phyloP scores from a whole-genome alignment of 2,329 filamentous ascomycete genomes.

The Scopulariopsis brevicaulis region DNA sequence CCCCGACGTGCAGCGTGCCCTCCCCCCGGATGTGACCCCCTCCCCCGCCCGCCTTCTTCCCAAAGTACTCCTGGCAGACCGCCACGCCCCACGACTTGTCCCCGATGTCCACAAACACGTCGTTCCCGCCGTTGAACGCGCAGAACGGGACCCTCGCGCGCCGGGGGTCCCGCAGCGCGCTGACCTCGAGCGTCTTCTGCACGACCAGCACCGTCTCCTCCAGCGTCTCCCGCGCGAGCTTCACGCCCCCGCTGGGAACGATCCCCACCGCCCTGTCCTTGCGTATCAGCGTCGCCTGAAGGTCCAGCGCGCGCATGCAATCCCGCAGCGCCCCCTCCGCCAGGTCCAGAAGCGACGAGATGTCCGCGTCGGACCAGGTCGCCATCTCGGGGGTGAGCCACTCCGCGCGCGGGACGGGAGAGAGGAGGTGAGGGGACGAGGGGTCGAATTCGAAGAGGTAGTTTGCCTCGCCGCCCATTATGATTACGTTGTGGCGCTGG shows the following conservation, averaged over 20 bases:
- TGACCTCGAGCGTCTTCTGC: conserved; percentile 82
- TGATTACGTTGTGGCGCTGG: conserved; percentile 69
- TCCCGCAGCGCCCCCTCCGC: conserved; percentile 77
- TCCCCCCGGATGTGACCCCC: conserved; percentile 47
- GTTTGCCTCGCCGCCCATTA: conserved; percentile 94
- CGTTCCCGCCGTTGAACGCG: conserved; percentile 94
- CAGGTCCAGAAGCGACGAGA: conserved; percentile 72
- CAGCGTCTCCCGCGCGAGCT: conserved; percentile 73
- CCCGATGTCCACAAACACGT: conserved; percentile 97
- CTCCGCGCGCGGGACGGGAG: conserved; percentile 50
- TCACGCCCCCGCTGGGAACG: conserved; percentile 49
- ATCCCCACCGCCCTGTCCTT: conserved; percentile 84
- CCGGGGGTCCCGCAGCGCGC: conserved; percentile 36
- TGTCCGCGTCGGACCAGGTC: conserved; percentile 64
- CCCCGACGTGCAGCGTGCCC: conserved; percentile 85
- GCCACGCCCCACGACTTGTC: conserved; percentile 95
- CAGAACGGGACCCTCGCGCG: conserved; percentile 65
- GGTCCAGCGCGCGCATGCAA: conserved; percentile 66
- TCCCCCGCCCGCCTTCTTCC: conserved; percentile 22
- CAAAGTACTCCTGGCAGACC: conserved; percentile 86
- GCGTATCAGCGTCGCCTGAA: conserved; percentile 70
- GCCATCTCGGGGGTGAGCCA: conserved; percentile 76
- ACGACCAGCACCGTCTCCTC: conserved; percentile 94
- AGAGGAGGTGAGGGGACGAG: conserved; percentile 53
- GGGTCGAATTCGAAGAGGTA: conserved; percentile 78